Conservation (phyloP, 2,329 filamentous ascomycete species). For the Coniochaeta sp. region DNA sequence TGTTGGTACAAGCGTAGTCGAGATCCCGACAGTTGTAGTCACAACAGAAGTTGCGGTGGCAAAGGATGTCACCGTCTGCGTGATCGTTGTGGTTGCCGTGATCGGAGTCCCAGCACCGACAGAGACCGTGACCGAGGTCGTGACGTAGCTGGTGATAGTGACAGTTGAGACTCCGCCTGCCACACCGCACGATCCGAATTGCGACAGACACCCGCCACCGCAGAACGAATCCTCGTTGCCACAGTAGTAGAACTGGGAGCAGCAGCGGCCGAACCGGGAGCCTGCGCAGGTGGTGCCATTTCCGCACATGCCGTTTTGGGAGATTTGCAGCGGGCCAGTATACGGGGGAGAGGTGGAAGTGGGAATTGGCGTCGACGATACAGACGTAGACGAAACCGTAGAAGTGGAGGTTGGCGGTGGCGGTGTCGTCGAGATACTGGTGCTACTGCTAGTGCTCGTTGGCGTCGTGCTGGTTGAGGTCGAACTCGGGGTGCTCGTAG, state of each 20-base stretch:
- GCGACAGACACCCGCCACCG: constrained; percentile 13
- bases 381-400: not conserved
- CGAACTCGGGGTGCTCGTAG: constrained; percentile 1
- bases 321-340: constrained; percentile 5
- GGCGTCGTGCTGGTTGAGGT: not conserved
- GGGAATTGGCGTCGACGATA: not conserved
- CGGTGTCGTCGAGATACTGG: constrained; percentile 5
- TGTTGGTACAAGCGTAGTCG: not conserved
- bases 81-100: not conserved
- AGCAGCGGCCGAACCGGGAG: constrained; percentile 16
- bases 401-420: constrained; percentile 5
- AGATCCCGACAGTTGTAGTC: not conserved
- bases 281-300: constrained; percentile 17
- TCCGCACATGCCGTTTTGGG: constrained; percentile 17
- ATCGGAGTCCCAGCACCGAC: not conserved
- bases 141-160: constrained; percentile 2
- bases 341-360: constrained; percentile 5
- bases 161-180: constrained; percentile 6
- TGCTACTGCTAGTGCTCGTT: not conserved
- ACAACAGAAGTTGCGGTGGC: not conserved
- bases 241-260: constrained; percentile 19
- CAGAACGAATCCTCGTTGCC: constrained; percentile 15
- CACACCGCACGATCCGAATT: constrained; percentile 15
- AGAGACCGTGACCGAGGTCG: not conserved
- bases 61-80: not conserved